Conservation (phyloP, 2,329 filamentous ascomycete species). For the Blastomyces emzantsi region DNA sequence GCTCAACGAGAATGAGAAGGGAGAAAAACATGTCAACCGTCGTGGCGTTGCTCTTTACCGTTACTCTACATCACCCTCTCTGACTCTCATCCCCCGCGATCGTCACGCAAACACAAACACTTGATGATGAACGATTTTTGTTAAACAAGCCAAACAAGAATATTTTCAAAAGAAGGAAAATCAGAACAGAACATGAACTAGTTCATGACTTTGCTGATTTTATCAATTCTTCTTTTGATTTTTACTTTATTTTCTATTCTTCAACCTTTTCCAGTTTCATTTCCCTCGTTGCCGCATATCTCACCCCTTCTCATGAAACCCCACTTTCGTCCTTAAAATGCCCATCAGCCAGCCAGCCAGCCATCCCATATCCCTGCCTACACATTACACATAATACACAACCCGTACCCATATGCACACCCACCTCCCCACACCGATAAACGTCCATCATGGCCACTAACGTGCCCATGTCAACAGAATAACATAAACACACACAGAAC, state of each 20-base stretch:
- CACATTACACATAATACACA: neutral
- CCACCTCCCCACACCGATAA: neutral
- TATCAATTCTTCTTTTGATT: neutral
- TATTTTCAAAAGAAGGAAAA: neutral
- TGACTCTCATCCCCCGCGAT: neutral
- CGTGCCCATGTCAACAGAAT: constrained; percentile 10
- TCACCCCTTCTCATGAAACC: neutral
- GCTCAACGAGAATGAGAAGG: neutral
- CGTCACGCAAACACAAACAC: neutral
- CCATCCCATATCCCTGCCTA: neutral
- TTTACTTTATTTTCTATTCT: neutral
- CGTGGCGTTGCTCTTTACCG: neutral
- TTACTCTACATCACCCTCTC: neutral
- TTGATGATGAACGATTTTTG: neutral
- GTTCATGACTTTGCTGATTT: neutral
- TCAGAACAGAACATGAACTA: neutral
- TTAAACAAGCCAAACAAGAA: neutral
- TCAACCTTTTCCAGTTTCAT: neutral
- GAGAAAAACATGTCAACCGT: neutral
- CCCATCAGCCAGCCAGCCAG: neutral
- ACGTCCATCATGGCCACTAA: constrained; percentile 9
- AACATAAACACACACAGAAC: constrained; percentile 1
- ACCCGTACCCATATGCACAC: neutral
- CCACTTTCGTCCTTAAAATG: neutral
- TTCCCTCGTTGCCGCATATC: neutral